Base-by-base conservation (phyloP, 129 eudicot genomes). In the Apium graveolens region DNA sequence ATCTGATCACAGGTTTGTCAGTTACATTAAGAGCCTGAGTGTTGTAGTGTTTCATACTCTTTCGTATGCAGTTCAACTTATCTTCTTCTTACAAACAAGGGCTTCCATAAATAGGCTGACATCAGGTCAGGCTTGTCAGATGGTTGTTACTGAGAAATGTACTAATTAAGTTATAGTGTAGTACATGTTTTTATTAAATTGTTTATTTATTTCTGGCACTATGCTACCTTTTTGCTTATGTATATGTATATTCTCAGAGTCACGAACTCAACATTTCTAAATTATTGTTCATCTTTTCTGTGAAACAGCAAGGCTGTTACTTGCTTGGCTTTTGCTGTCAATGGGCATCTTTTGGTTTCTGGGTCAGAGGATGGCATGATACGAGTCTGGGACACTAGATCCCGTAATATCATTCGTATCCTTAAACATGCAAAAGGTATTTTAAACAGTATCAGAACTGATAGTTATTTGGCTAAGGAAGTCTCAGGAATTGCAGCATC, bases 331-430 rank as follows among this genome's bases (percentile, higher is more conserved):
- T 86, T 86, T 85, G 83, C 97, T 37, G 80, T 79, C 75, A 96
- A 94, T 86, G 98, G 98, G 57, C n/a, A 66, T 74, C 91, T 80
- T 21, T 87, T 94, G 82, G 92, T 90, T 78, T 91, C 97, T 79
- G 98, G 98, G 76, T 88, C 96, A 48, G 98, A 89, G 80, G 98
- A 94, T 87, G 98, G 98, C 78, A 82, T 89, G 85, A 85, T 94
- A 87, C 90, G 98, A 71, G 88, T 94, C 68, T 91, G 96, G 96
- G 96, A 94, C 86, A 90, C 98, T 41, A 88, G 80, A 80, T 88
- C 87, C 16, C 87, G 74, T 79, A 94, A 91, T 78, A 89, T 91
- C 39, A 75, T 83, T 82, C 98, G 98, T 38, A 82, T 91, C 76
- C 80, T 94, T 45, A 91, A 84, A 81, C 97, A 94, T 81, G 86